These are phyloP conservation scores for Solanum pimpinellifolium DNA, from an alignment of 257 asterid genomes.

Conservation along the genomic window DNA sequence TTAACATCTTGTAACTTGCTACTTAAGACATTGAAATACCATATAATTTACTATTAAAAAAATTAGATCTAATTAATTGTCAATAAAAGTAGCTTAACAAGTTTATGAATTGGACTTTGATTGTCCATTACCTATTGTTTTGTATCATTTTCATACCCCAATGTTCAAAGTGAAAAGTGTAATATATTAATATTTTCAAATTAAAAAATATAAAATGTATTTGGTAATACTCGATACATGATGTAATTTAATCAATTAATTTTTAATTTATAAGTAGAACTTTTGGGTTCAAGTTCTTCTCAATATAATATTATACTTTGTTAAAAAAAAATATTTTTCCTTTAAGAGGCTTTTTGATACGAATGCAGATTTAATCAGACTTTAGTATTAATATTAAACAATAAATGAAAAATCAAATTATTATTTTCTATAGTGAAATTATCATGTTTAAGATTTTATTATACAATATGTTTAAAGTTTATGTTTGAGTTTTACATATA, in stretches of 20 bases:
- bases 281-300: not conserved
- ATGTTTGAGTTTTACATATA: too few species aligned
- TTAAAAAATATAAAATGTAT: too few species aligned
- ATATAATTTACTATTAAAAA: not conserved
- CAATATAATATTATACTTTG: rapidly evolving
- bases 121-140: not conserved
- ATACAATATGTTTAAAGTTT: not conserved
- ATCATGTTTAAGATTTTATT: not conserved
- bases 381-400: too few species aligned
- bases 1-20: not conserved
- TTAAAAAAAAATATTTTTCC: too few species aligned
- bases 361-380: too few species aligned
- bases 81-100: not conserved
- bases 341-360: not conserved
- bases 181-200: too few species aligned
- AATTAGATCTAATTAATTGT: too few species aligned
- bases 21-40: not conserved
- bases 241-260: too few species aligned
- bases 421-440: too few species aligned
- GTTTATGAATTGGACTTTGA: not conserved
- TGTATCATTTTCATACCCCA: not conserved
- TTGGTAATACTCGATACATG: not conserved
- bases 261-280: too few species aligned
- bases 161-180: not conserved
- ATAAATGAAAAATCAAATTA: too few species aligned